Conservation (phyloP, 495 filamentous ascomycete genomes). For the Tuber aestivum region DNA sequence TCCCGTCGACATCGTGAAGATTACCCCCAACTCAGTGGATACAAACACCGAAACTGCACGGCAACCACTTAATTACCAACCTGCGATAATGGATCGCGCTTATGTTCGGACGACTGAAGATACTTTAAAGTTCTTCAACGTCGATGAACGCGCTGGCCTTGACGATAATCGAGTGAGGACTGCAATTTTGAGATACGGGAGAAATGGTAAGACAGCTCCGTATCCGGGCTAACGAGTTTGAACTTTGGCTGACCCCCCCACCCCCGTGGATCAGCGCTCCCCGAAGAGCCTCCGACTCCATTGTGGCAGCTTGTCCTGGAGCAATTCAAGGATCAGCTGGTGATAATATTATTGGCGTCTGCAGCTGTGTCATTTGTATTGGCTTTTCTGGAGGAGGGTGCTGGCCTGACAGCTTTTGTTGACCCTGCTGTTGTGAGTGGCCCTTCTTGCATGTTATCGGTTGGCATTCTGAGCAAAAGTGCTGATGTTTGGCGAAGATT, state of each 20-base stretch:
- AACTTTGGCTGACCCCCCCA: constrained; percentile 24
- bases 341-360: constrained; percentile 88
- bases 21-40: constrained; percentile 5
- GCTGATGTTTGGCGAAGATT: constrained; percentile 55
- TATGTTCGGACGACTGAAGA: constrained; percentile 63
- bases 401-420: constrained; percentile 96
- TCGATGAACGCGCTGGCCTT: constrained; percentile 62
- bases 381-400: constrained; percentile 86
- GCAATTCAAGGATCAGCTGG: constrained; percentile 98
- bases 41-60: constrained; percentile 9
- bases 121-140: constrained; percentile 65
- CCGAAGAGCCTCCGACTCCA: constrained; percentile 95
- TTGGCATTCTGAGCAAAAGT: background rate
- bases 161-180: constrained; percentile 61
- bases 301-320: constrained; percentile 94
- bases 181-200: constrained; percentile 64
- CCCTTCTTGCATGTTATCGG: constrained; percentile 21
- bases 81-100: constrained; percentile 66
- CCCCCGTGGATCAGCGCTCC: constrained; percentile 58
- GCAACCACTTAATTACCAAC: background rate
- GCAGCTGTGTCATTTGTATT: constrained; percentile 92
- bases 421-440: constrained; percentile 82
- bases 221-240: constrained; percentile 10
- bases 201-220: constrained; percentile 62
- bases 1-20: constrained; percentile 6